Conservation (phyloP, 73 alveolate species). For the Paramecium bursaria region DNA sequence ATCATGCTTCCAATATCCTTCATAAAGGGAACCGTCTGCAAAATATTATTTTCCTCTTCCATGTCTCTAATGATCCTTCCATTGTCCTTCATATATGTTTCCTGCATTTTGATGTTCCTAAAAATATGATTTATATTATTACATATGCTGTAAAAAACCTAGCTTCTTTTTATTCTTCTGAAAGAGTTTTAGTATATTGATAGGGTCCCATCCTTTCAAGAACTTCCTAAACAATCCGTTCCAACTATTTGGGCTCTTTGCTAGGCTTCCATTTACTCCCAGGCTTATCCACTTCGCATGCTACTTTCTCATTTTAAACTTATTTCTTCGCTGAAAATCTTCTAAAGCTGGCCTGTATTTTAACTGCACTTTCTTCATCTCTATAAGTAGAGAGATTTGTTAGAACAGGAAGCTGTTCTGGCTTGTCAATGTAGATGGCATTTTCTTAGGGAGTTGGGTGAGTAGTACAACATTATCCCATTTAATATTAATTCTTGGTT, state of each 20-base stretch:
- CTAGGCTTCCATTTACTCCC: constrained; percentile 19
- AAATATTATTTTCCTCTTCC: constrained; percentile 82
- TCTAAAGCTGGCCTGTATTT: too few species aligned
- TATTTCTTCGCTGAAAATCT: constrained; percentile 42
- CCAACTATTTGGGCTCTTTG: constrained; percentile 9
- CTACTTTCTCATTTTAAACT: constrained; percentile 3
- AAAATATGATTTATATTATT: not conserved
- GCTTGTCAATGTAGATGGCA: too few species aligned
- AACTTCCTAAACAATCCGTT: not conserved
- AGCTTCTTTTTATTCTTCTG: constrained; percentile 43
- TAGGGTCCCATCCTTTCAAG: not conserved
- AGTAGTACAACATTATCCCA: too few species aligned
- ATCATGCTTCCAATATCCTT: constrained; percentile 71
- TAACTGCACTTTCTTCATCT: too few species aligned
- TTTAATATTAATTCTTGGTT: too few species aligned
- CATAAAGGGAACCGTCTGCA: constrained; percentile 73
- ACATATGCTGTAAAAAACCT: constrained; percentile 49
- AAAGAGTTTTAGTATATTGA: constrained; percentile 6
- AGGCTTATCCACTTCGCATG: constrained; percentile 28
- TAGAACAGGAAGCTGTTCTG: too few species aligned
- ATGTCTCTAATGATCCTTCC: constrained; percentile 69
- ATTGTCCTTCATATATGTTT: constrained; percentile 54
- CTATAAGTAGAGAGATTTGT: too few species aligned
- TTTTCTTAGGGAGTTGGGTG: too few species aligned
- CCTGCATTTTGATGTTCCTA: constrained; percentile 51